A percentile compares a stretch with the other conserved stretches of the same genome.
phyloP scores from a whole-genome alignment of 2,329 filamentous ascomycete genomes.

The Rosellinia necatrix region DNA sequence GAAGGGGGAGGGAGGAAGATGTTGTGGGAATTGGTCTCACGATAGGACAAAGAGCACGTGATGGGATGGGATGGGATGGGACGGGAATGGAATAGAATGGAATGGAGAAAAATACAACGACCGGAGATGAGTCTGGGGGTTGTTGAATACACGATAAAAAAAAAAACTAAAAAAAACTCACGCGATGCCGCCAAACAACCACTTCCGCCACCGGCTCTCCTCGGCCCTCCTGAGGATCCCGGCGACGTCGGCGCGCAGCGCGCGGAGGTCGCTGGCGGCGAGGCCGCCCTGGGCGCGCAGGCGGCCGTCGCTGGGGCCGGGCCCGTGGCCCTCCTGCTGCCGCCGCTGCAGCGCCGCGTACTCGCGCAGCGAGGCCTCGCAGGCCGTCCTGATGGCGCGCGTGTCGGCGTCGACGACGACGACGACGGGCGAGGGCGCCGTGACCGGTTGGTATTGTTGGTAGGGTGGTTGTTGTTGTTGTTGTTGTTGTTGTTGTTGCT shows the following conservation, averaged over 20 bases:
- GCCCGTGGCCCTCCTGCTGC: too few species aligned
- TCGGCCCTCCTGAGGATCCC: slow-evolving; percentile 51
- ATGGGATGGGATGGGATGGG: too few species aligned
- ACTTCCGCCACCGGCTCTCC: slow-evolving; percentile 56
- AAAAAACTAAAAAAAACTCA: slow-evolving; percentile 40
- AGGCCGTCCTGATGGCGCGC: slow-evolving; percentile 31
- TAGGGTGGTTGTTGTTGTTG: slow-evolving; percentile 1
- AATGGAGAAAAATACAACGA: background rate
- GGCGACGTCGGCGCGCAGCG: slow-evolving; percentile 50
- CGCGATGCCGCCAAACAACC: slow-evolving; percentile 57
- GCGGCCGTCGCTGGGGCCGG: slow-evolving; percentile 44
- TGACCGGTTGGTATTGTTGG: background rate
- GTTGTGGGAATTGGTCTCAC: too few species aligned
- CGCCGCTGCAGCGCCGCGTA: slow-evolving; percentile 43
- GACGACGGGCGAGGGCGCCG: slow-evolving; percentile 18
- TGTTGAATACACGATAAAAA: background rate
- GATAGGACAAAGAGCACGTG: too few species aligned
- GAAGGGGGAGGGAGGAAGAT: background rate
- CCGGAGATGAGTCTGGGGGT: too few species aligned
- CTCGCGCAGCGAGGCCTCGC: slow-evolving; percentile 43
- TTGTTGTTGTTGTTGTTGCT: background rate
- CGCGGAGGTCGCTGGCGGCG: slow-evolving; percentile 51
- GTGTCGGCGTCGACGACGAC: slow-evolving; percentile 34
- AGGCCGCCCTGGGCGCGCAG: slow-evolving; percentile 49
- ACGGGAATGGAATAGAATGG: background rate